Percentiles rank a stretch among this genome's conserved stretches.
Conservation (phyloP, 495 filamentous ascomycete genomes). For the Chaetomium cochliodes region DNA sequence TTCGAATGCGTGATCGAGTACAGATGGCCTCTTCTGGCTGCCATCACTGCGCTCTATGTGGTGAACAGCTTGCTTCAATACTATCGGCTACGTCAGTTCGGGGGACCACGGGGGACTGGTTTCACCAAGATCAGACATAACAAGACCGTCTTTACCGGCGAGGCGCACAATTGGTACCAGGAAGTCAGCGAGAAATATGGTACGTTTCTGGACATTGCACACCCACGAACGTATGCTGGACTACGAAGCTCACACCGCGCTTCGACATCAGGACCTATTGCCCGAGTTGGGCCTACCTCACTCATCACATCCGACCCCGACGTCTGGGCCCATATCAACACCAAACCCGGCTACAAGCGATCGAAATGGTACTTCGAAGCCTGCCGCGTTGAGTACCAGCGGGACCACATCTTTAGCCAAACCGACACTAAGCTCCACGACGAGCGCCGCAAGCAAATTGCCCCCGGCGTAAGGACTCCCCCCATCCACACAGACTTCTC, state of each 20-base stretch:
- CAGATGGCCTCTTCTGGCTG: conserved; percentile 4
- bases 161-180: conserved; percentile 23
- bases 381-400: conserved; percentile 32
- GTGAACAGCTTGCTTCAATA: neutral
- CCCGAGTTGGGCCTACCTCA: conserved; percentile 38
- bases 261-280: conserved; percentile 27
- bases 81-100: conserved; percentile 23
- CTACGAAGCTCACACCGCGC: neutral
- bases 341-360: conserved; percentile 31
- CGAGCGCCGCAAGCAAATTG: conserved; percentile 36
- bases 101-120: conserved; percentile 34
- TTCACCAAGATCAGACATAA: conserved; percentile 27
- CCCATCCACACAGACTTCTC: neutral
- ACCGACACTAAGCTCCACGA: conserved; percentile 36
- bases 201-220: neutral
- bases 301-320: conserved; percentile 33
- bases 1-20: conserved; percentile 2
- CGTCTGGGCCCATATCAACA: conserved; percentile 39
- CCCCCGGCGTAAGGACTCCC: conserved; percentile 37
- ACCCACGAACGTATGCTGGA: neutral
- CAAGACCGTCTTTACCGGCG: conserved; percentile 18
- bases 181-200: conserved; percentile 32
- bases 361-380: conserved; percentile 34
- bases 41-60: conserved; percentile 5
- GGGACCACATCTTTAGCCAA: conserved; percentile 40